Percentiles rank a stretch among this genome's conserved stretches.
phyloP scores from a whole-genome alignment of 1,284 basidiomycete genomes.

The Amylostereum chailletii region DNA sequence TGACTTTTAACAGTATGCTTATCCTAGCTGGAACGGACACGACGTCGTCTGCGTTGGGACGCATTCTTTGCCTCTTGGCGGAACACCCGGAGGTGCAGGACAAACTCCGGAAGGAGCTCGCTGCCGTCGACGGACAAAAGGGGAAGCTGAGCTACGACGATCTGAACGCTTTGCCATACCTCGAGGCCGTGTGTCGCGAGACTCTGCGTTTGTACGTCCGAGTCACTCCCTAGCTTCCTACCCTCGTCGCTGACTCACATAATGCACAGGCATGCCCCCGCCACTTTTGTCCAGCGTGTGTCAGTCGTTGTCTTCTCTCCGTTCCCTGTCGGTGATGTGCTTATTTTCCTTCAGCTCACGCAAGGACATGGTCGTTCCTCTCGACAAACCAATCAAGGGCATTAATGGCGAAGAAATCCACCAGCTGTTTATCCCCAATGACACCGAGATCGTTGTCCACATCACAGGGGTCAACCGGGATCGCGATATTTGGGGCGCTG shows the following conservation, averaged over 20 bases:
- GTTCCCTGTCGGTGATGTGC: neutral
- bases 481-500: constrained; percentile 23
- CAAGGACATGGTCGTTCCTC: constrained; percentile 9
- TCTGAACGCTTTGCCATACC: constrained; percentile 27
- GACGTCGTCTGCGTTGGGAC: constrained; percentile 12
- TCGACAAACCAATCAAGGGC: constrained; percentile 9
- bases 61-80: constrained; percentile 13
- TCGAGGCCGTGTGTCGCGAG: constrained; percentile 39
- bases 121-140: constrained; percentile 4
- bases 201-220: constrained; percentile 26
- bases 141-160: constrained; percentile 25
- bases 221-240: no score
- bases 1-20: constrained; percentile 9
- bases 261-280: constrained; percentile 25
- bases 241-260: no score
- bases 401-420: constrained; percentile 6
- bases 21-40: constrained; percentile 16
- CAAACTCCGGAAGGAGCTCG: constrained; percentile 13
- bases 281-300: constrained; percentile 35
- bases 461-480: constrained; percentile 19
- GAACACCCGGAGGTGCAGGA: constrained; percentile 12
- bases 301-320: constrained; percentile 19
- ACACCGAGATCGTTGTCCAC: constrained; percentile 10
- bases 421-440: constrained; percentile 6
- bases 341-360: neutral